These are phyloP conservation scores for Zygosaccharomyces kombuchaensis DNA, from an alignment of 805 yeast species.

Conservation along the genomic window DNA sequence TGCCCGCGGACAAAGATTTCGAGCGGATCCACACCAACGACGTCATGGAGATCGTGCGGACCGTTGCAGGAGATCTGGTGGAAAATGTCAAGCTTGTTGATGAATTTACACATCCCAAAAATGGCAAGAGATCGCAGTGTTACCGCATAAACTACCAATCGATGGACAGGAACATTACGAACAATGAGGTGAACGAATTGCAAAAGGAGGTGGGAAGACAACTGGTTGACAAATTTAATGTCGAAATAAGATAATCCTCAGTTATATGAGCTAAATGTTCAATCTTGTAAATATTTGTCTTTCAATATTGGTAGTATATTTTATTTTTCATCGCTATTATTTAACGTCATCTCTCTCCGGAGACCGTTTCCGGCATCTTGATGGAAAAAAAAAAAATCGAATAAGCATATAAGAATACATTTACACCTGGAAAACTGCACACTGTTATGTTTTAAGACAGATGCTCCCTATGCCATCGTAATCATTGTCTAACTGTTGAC, in stretches of 20 bases:
- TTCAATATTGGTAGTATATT: neutral
- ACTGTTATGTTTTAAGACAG: neutral
- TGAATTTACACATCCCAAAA: constrained; percentile 80
- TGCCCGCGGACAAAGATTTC: constrained; percentile 40
- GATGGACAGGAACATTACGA: constrained; percentile 89
- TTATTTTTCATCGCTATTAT: neutral
- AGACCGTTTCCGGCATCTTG: constrained; percentile 3
- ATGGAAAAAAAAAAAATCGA: neutral
- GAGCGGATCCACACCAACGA: constrained; percentile 73
- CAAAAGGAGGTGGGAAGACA: constrained; percentile 61
- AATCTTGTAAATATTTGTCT: neutral
- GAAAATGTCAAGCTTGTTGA: constrained; percentile 81
- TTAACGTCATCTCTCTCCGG: neutral
- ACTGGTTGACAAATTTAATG: constrained; percentile 48
- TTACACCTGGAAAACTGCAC: constrained; percentile 1
- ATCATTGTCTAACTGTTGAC: neutral
- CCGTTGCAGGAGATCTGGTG: constrained; percentile 78
- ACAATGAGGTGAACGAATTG: constrained; percentile 71
- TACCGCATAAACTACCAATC: constrained; percentile 90
- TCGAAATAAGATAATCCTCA: constrained; percentile 47
- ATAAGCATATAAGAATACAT: neutral
- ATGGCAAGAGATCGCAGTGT: constrained; percentile 71
- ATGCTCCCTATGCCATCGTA: neutral
- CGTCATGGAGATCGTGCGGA: constrained; percentile 87
- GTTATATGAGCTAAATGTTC: neutral